Evolutionary conservation across 2,329 filamentous ascomycete species (phyloP), one percentile per base, ranked within the genome.

Genomic region (Tolypocladium sp.): DNA sequence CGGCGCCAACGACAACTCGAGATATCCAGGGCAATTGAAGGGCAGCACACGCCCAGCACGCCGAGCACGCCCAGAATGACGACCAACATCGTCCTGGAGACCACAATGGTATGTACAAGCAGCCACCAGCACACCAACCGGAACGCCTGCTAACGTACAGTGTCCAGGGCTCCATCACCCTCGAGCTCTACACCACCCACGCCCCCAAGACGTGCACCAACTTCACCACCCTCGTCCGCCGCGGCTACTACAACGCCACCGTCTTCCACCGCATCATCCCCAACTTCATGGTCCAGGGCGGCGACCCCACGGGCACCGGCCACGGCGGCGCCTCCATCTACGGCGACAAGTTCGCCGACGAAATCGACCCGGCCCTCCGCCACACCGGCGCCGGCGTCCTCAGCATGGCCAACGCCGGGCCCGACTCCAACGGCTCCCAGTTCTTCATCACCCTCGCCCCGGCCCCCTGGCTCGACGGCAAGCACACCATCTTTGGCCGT

Each of bases 371-470:
- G 2, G 77, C 79, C 5, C 78, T 99, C 58, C 94, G 93, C 71
- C 94, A 99, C 77, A 96, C 92, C 0, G 93, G 93, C 42, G 92
- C 93, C 4, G 93, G 93, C 1, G 81, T 97, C n/a, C 77, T 99
- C 67, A 92, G 87, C 76, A 99, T 99, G 94, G 94, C 94, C 61
- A 99, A 99, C 75, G 86, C 87, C 20, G 94, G 94, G 0, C 90
- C 91, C 10, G 86, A 97, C 73, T 96, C 93, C 41, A 97, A 97
- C 73, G 93, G 93, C 27, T 91, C 86, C 60, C 94, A 97, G 76
- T 99, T 97, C 76, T 97, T 97, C 72, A 86, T 99, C 65, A 97
- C 94, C 0, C 80, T 97, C 40, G 93, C 92, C 9, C 93, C 93
- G 5, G 93, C 94, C 20, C 94, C 94, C 0, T 97, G 93, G 93